phyloP scores from a whole-genome alignment of 176 grass and related monocot genomes.

The Aechmea fasciata region DNA sequence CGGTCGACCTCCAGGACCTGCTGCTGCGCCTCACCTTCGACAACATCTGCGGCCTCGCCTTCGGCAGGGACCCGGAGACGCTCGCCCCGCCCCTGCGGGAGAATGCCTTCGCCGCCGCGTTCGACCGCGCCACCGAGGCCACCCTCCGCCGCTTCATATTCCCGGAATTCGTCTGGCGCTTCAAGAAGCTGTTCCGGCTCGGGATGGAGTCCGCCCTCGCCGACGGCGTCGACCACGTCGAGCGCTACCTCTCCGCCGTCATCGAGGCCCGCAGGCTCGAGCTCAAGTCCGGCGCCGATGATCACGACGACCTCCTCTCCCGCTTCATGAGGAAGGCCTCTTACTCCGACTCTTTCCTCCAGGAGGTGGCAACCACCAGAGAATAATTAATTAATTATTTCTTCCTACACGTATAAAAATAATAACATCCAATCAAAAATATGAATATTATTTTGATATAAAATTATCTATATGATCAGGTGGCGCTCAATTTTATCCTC shows the following conservation, averaged over 20 bases:
- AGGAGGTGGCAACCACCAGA: no score
- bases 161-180: constrained; percentile 16
- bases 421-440: no score
- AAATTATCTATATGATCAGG: not conserved
- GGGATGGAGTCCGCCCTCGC: constrained; percentile 13
- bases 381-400: no score
- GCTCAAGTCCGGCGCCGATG: no score
- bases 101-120: constrained; percentile 17
- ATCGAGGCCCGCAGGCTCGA: no score
- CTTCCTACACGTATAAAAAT: no score
- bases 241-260: no score
- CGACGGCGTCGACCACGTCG: not conserved
- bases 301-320: no score
- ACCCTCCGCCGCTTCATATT: constrained; percentile 23
- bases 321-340: no score
- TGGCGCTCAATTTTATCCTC: constrained; percentile 86
- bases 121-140: constrained; percentile 22
- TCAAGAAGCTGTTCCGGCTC: constrained; percentile 15
- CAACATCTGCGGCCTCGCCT: constrained; percentile 26
- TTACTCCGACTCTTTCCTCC: no score
- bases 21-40: constrained; percentile 22
- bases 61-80: constrained; percentile 21
- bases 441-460: no score
- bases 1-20: constrained; percentile 19
- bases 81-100: not conserved